Base-by-base conservation (phyloP, 805 yeast genomes). In the Cyberlindnera galapagoensis region DNA sequence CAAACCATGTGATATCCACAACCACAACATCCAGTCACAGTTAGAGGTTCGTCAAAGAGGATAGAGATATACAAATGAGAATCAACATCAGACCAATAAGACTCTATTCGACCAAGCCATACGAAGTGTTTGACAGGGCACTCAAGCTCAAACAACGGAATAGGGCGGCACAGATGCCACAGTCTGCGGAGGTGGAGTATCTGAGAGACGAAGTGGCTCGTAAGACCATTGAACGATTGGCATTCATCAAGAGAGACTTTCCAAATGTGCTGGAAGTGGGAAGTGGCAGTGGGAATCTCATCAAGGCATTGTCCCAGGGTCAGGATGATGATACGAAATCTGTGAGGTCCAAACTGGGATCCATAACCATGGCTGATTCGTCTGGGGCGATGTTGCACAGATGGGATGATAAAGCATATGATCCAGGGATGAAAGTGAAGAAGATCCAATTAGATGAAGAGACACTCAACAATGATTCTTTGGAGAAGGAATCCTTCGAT, bases 381-480 rank as follows among this genome's bases (percentile, higher is more conserved):
- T 72, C 81, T 3, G 42, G 55, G 18, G 61, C 56, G 20, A 54
- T 80, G 52, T 60, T 85, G 11, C 50, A 65, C 43, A 57, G 83
- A 31, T 81, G 81, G 48, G 48, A 57, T 6, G 60, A 63, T 21
- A 55, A 62, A 4, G 38, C 36, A 1, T 40, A 40, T 51, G 71
- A 74, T 56, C 43, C 47, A 1, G 49, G 53, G 12, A 60, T 80
- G 28, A 51, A 67, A 16, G 46, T 80, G 3, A 58, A 62, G 13
- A 65, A 85, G 27, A 42, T 70, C 1, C 74, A 69, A 6, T 72
- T 70, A 3, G 92, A 85, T 51, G 94, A 85, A 48, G 95, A 84
- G 51, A 34, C 54, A 5, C 67, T 75, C 46, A 59, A 60, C 35
- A 68, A 68, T 38, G 62, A 62, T 3, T 50, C 53, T 10, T 55